A percentile compares a stretch with the other conserved stretches of the same genome.
These are phyloP conservation scores for Litsea cubeba DNA, from an alignment of 164 flowering plant genomes.

Conservation along the genomic window DNA sequence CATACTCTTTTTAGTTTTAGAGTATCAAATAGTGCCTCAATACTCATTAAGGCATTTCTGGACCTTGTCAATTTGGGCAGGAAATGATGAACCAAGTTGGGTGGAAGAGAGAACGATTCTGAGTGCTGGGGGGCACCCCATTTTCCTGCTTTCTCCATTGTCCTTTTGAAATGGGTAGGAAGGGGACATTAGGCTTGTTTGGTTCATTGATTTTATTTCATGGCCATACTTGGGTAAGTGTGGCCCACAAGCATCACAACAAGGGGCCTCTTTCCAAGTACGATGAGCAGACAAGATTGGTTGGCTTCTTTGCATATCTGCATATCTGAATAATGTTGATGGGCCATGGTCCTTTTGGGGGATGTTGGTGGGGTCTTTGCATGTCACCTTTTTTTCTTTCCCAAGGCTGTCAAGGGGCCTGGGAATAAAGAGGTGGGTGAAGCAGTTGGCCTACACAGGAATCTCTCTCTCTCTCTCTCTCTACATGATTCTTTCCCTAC, in stretches of 20 bases:
- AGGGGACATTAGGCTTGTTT: not conserved
- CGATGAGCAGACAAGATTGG: not conserved
- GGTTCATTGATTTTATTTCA: not conserved
- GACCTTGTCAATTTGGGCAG: not conserved
- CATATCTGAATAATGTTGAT: not conserved
- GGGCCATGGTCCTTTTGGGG: not conserved
- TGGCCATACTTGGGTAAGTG: not conserved
- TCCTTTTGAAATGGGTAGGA: not conserved
- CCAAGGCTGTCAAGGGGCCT: no score
- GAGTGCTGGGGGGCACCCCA: not conserved
- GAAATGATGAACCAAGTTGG: not conserved
- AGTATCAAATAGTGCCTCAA: no score
- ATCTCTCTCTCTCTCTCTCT: no score
- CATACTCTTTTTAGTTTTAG: no score
- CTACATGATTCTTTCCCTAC: no score
- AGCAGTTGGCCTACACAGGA: no score
- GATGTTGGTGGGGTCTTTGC: no score
- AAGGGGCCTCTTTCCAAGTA: not conserved
- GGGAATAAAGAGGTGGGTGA: no score
- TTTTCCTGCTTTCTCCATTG: not conserved
- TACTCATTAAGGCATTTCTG: no score
- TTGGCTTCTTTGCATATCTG: not conserved
- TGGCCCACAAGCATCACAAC: constrained; percentile 1
- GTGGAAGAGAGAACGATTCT: not conserved
- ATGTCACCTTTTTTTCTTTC: no score